Evolutionary conservation across 169 alveolate species (phyloP).

Genomic region (Eimeria zaria): DNA sequence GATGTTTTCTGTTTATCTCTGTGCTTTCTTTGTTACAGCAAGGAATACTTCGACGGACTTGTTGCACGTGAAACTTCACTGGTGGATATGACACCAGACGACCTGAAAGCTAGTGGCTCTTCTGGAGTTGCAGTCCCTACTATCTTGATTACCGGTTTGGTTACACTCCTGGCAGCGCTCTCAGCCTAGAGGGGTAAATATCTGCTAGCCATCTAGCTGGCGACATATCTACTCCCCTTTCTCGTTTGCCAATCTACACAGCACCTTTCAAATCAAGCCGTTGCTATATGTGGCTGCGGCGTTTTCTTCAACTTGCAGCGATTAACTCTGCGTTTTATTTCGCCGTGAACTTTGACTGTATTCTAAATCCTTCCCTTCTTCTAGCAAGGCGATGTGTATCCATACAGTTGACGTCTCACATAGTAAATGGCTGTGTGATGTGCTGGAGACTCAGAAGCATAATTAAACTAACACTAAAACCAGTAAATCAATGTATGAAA

Average conservation of each 20-base stretch:
- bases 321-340: too few species aligned
- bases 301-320: neutral
- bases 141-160: neutral
- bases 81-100: neutral
- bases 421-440: too few species aligned
- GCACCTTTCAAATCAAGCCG: too few species aligned
- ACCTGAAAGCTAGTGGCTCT: neutral
- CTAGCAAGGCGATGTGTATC: too few species aligned
- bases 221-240: too few species aligned
- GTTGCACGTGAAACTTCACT: neutral
- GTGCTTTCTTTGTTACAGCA: neutral
- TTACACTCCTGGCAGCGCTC: neutral
- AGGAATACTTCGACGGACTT: neutral
- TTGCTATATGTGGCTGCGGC: too few species aligned
- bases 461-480: too few species aligned
- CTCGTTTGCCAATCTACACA: neutral
- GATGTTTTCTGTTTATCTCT: neutral
- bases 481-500: too few species aligned
- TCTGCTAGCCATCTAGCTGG: neutral
- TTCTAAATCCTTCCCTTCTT: too few species aligned
- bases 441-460: too few species aligned
- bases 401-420: too few species aligned
- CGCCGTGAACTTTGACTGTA: too few species aligned
- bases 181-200: neutral
- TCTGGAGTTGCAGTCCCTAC: neutral